Evolutionary conservation across 352 stramenopile genomes (phyloP), one percentile per base, ranked within the genome.

Genomic region (Phytopythium montanum): DNA sequence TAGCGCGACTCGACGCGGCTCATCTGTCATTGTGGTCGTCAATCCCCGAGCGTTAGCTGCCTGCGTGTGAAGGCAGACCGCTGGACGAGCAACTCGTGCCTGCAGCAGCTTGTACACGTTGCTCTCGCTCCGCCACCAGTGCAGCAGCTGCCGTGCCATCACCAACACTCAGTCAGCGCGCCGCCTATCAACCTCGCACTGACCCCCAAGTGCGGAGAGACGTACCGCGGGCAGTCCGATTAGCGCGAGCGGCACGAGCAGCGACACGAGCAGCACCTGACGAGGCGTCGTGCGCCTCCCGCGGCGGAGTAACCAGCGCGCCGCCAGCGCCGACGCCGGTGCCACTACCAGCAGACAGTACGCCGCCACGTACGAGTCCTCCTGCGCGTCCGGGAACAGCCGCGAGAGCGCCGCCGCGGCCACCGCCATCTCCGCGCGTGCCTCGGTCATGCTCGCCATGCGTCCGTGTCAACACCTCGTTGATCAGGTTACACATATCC

Each of bases 271-370:
- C 49, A 85, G 64, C 41, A 85, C 72, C 23, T 79, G 70, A 19
- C 60, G 18, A 13, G 65, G 69, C 48, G 75, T 79, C 31, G 74
- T 85, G 31, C 68, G 69, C 66, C 74, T 79, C 3, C 75, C 75
- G 5, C 73, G 63, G 13, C 45, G 53, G 23, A 81, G 49, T 39
- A 87, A 59, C 53, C 74, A 60, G 29, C 57, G 59, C 0, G 71
- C 75, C 19, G 64, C 69, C 0, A 90, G 58, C 13, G 65, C 52
- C 16, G 57, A 72, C 25, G 81, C 16, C 5, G 77, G 77, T 7
- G 68, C 68, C 45, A 88, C 69, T 0, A 88, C 64, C 26, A 85
- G 55, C 34, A 90, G 66, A 44, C 67, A 53, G 34, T 84, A 87
- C 9, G 61, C 68, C 6, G 77, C 75, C 16, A 68, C 44, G 41